phyloP scores from a whole-genome alignment of 306 rosid genomes.

The Begonia masoniana region DNA sequence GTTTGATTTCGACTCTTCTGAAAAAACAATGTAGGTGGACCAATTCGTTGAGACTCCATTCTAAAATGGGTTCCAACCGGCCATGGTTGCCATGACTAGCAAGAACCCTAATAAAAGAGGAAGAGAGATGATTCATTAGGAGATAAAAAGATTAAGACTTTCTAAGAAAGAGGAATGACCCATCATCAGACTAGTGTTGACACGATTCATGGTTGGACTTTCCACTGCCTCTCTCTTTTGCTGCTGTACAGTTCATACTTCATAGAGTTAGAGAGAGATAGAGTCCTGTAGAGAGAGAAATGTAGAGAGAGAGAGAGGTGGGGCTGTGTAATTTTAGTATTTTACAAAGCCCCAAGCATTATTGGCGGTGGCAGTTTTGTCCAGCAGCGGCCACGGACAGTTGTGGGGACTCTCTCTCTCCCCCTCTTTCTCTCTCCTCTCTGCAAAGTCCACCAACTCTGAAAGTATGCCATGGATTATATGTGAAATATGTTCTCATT shows the following conservation, averaged over 20 bases:
- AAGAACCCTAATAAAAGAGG: neutral
- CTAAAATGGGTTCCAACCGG: no score
- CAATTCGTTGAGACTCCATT: no score
- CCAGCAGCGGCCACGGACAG: constrained; percentile 60
- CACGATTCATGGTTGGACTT: constrained; percentile 39
- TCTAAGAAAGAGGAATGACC: constrained; percentile 22
- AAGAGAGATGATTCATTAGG: no score
- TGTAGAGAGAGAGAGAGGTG: constrained; percentile 3
- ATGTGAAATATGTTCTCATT: neutral
- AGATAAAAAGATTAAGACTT: no score
- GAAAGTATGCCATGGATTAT: neutral
- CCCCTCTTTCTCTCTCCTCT: constrained; percentile 22
- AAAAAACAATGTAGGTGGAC: no score
- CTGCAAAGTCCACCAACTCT: neutral
- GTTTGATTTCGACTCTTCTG: no score
- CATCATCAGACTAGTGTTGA: constrained; percentile 12
- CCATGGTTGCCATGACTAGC: no score
- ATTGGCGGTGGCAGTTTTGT: constrained; percentile 93
- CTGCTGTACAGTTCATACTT: constrained; percentile 14
- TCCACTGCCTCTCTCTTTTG: constrained; percentile 17
- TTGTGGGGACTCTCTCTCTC: constrained; percentile 89
- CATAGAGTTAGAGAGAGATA: constrained; percentile 9
- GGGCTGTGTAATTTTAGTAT: constrained; percentile 57
- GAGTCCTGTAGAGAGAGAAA: constrained; percentile 4
- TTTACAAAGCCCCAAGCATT: constrained; percentile 77